phyloP scores from a whole-genome alignment of 169 alveolate species.

The Cryptosporidium felis region DNA sequence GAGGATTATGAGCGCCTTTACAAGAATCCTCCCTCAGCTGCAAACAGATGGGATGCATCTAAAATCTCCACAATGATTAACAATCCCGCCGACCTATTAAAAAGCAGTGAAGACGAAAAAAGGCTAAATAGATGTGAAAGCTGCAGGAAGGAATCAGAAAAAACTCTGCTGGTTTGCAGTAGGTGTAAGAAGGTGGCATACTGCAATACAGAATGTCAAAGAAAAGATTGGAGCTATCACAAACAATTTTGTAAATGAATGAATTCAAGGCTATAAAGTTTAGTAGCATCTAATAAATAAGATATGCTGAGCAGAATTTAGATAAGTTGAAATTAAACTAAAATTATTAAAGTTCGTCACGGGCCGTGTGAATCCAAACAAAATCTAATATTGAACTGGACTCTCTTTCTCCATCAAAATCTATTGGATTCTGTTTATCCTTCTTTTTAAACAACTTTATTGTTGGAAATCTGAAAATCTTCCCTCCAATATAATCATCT shows the following conservation, averaged over 20 bases:
- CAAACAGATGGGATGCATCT: conserved; percentile 79
- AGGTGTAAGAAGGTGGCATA: conserved; percentile 85
- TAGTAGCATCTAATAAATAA: neutral
- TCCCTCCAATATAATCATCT: conserved; percentile 45
- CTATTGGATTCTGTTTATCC: conserved; percentile 40
- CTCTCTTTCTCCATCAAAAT: conserved; percentile 63
- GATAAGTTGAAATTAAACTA: neutral
- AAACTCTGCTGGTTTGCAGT: conserved; percentile 80
- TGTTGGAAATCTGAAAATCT: conserved; percentile 70
- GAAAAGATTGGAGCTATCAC: conserved; percentile 86
- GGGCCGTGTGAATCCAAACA: conserved; percentile 68
- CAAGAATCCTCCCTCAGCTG: conserved; percentile 86
- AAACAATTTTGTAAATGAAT: conserved; percentile 79
- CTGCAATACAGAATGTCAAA: conserved; percentile 87
- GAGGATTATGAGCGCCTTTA: conserved; percentile 80
- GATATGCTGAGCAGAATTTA: neutral
- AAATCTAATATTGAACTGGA: conserved; percentile 35
- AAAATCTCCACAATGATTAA: conserved; percentile 69
- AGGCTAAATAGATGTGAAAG: conserved; percentile 74
- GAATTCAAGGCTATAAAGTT: neutral
- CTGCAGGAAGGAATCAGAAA: conserved; percentile 76
- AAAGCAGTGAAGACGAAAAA: conserved; percentile 7
- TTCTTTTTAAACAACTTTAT: conserved; percentile 69
- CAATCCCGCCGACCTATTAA: conserved; percentile 68
- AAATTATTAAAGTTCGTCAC: conserved; percentile 36